Evolutionary conservation across 1,139 yeast species (phyloP).

Genomic region (Hanseniaspora gamundiae): DNA sequence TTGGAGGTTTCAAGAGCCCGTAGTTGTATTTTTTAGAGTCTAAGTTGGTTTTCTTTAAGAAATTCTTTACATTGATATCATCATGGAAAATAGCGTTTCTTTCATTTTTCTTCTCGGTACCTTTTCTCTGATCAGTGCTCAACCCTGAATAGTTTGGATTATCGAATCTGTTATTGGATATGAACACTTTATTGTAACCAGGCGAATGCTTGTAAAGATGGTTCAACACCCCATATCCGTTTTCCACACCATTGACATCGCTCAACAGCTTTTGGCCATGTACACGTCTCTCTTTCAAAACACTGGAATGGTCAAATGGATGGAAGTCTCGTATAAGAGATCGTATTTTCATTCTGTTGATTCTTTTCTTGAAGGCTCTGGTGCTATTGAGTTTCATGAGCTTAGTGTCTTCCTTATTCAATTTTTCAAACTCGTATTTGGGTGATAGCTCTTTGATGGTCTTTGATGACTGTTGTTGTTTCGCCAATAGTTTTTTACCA

Average conservation of each 20-base stretch:
- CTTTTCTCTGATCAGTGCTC: slow-evolving; percentile 17
- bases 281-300: slow-evolving; percentile 2
- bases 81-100: slow-evolving; percentile 1
- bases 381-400: neutral
- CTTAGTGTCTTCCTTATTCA: neutral
- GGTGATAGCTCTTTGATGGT: neutral
- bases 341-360: slow-evolving; percentile 3
- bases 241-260: slow-evolving; percentile 2
- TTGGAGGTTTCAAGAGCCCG: neutral
- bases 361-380: neutral
- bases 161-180: slow-evolving; percentile 18
- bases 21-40: neutral
- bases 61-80: slow-evolving; percentile 3
- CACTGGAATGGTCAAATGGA: neutral
- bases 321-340: slow-evolving; percentile 2
- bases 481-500: neutral
- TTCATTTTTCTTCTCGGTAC: slow-evolving; percentile 1
- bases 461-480: neutral
- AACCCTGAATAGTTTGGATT: slow-evolving; percentile 8
- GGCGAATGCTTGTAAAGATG: slow-evolving; percentile 21
- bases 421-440: neutral
- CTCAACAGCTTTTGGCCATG: slow-evolving; percentile 3
- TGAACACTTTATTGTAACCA: slow-evolving; percentile 21
- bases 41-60: slow-evolving; percentile 1
- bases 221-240: slow-evolving; percentile 7